Conservation (phyloP, 495 filamentous ascomycete species). For the Pyrenopolyporus hunteri region DNA sequence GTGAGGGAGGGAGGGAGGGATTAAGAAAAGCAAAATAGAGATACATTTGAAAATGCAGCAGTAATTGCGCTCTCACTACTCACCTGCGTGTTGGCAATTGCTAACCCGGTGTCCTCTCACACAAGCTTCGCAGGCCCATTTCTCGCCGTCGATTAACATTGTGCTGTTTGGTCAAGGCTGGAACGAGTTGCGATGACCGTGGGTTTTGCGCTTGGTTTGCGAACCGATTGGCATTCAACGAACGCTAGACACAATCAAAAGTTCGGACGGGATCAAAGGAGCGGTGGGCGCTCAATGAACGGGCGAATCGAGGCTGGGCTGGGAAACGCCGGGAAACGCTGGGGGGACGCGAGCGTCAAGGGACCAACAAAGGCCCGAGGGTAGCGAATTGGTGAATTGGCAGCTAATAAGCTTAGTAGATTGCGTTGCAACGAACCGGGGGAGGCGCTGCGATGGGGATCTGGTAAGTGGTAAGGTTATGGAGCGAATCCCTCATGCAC, state of each 20-base stretch:
- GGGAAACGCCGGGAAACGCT: background rate
- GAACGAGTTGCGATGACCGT: constrained; percentile 5
- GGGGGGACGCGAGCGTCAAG: constrained; percentile 27
- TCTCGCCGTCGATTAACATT: constrained; percentile 89
- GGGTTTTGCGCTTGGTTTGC: constrained; percentile 15
- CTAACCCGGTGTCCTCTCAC: constrained; percentile 92
- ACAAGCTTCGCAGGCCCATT: constrained; percentile 92
- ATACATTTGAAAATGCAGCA: constrained; percentile 13
- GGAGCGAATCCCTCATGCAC: constrained; percentile 34
- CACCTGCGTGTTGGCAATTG: constrained; percentile 90
- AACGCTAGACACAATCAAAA: constrained; percentile 13
- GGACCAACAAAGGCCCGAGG: constrained; percentile 36
- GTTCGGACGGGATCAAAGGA: constrained; percentile 29
- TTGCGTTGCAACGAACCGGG: constrained; percentile 35
- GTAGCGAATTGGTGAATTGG: constrained; percentile 23
- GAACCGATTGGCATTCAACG: constrained; percentile 12
- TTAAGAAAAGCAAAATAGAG: no score
- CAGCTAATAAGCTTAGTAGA: constrained; percentile 41
- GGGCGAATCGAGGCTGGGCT: constrained; percentile 52
- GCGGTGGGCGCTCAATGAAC: constrained; percentile 35
- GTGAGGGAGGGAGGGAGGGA: no score
- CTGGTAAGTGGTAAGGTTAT: constrained; percentile 19
- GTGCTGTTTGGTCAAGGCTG: constrained; percentile 19
- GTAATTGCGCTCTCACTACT: constrained; percentile 49
- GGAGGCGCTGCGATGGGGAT: constrained; percentile 25